phyloP scores from a whole-genome alignment of 2,329 filamentous ascomycete genomes.

The Corinectria fuckeliana region DNA sequence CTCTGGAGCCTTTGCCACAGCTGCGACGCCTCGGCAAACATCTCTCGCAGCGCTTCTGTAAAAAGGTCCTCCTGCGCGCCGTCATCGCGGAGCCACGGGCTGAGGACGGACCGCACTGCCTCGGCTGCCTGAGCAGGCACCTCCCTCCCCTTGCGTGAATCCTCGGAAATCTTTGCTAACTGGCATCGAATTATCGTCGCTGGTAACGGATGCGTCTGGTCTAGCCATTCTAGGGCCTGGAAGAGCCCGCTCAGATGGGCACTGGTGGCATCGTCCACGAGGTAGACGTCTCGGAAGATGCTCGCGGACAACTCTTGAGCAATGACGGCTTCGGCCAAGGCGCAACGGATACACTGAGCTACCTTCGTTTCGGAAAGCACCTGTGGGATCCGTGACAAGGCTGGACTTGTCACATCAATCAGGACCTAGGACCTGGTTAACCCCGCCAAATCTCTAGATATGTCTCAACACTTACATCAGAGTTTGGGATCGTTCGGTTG shows the following conservation, averaged over 20 bases:
- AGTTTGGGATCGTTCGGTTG: not conserved
- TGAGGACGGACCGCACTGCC: not conserved
- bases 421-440: not conserved
- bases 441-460: not conserved
- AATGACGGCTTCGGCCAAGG: slow-evolving; percentile 5
- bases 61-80: not conserved
- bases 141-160: not conserved
- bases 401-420: not conserved
- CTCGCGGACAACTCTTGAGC: not conserved
- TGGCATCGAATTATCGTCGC: not conserved
- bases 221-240: not conserved
- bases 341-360: not conserved
- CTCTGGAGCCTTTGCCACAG: not conserved
- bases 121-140: not conserved
- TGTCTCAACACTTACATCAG: not conserved
- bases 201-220: not conserved
- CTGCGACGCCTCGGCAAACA: not conserved
- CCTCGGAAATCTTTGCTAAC: not conserved
- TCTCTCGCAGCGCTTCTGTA: not conserved
- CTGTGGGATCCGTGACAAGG: not conserved
- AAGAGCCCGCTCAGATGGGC: not conserved
- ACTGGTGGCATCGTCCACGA: not conserved
- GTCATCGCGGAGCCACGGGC: not conserved
- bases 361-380: not conserved
- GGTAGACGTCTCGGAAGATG: not conserved